These are phyloP conservation scores for Exsudoporus frostii DNA, from an alignment of 768 basidiomycete genomes.

Conservation along the genomic window DNA sequence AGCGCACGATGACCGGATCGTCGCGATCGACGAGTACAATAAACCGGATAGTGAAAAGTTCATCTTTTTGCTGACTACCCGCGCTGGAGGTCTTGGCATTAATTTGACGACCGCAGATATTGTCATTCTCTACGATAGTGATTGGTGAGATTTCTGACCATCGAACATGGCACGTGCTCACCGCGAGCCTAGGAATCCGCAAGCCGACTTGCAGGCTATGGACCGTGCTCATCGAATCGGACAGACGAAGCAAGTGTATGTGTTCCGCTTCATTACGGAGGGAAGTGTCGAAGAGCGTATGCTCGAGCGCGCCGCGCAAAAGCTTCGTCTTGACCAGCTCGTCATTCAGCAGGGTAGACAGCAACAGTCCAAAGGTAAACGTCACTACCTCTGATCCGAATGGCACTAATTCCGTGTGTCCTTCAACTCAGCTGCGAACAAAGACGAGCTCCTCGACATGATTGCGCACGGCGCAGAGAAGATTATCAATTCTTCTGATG, in stretches of 20 bases:
- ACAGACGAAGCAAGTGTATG: slow-evolving; percentile 85
- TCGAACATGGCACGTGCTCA: not conserved
- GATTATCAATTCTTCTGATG: slow-evolving; percentile 80
- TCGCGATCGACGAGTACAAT: slow-evolving; percentile 97
- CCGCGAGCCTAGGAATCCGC: slow-evolving; percentile 73
- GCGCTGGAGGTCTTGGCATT: slow-evolving; percentile 96
- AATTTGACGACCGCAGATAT: slow-evolving; percentile 94
- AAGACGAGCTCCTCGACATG: slow-evolving; percentile 97
- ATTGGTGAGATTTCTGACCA: slow-evolving; percentile 61
- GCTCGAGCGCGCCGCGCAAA: slow-evolving; percentile 89
- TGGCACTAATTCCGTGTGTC: not conserved
- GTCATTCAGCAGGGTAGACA: slow-evolving; percentile 95
- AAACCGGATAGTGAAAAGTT: slow-evolving; percentile 92
- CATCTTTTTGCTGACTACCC: slow-evolving; percentile 93
- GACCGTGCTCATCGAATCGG: slow-evolving; percentile 97
- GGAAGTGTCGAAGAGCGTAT: slow-evolving; percentile 92
- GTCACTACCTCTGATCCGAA: not conserved
- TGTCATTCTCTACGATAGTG: slow-evolving; percentile 93
- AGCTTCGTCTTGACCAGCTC: slow-evolving; percentile 89
- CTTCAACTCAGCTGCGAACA: slow-evolving; percentile 67
- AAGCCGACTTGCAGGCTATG: slow-evolving; percentile 99
- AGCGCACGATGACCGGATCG: slow-evolving; percentile 93
- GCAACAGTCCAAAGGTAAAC: slow-evolving; percentile 71
- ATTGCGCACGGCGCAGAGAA: slow-evolving; percentile 97
- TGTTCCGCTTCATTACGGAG: slow-evolving; percentile 82